Percentiles rank a stretch among this genome's conserved stretches.
Conservation (phyloP, 345 rosid species). For the Erucastrum elatum region DNA sequence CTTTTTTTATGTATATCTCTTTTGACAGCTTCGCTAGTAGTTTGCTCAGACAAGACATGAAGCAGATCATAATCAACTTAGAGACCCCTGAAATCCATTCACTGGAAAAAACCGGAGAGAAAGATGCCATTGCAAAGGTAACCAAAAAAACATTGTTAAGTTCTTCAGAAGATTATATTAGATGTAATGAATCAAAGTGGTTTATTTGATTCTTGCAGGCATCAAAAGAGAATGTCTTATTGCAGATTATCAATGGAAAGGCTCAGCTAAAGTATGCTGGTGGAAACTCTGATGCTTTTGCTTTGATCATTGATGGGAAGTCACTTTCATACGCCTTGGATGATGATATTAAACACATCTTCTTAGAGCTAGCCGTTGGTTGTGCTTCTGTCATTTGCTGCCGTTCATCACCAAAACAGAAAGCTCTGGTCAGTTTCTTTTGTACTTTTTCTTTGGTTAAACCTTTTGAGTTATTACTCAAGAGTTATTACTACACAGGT, state of each 20-base stretch:
- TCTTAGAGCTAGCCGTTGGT: constrained; percentile 73
- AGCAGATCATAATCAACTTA: constrained; percentile 78
- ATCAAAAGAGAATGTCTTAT: constrained; percentile 61
- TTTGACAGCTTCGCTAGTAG: constrained; percentile 85
- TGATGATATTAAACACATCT: constrained; percentile 61
- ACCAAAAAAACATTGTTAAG: constrained; percentile 14
- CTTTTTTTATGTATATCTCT: constrained; percentile 27
- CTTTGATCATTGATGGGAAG: constrained; percentile 91
- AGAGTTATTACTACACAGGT: constrained; percentile 45
- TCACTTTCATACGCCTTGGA: constrained; percentile 90
- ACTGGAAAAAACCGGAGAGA: constrained; percentile 71
- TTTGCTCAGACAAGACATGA: constrained; percentile 95
- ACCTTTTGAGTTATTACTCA: too few species aligned
- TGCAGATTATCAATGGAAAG: constrained; percentile 68
- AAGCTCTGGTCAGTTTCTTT: constrained; percentile 68
- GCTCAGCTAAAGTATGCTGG: constrained; percentile 49
- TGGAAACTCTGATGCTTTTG: constrained; percentile 64
- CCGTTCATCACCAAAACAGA: constrained; percentile 96
- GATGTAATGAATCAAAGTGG: not conserved
- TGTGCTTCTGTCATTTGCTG: constrained; percentile 98
- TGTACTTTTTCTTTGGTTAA: not conserved
- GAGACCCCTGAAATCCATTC: constrained; percentile 65
- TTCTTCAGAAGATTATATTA: not conserved
- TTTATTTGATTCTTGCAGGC: constrained; percentile 48
- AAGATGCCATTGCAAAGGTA: constrained; percentile 61